These are phyloP conservation scores for Penicillium sp. DNA, from an alignment of 2,329 filamentous ascomycete genomes.

Conservation along the genomic window DNA sequence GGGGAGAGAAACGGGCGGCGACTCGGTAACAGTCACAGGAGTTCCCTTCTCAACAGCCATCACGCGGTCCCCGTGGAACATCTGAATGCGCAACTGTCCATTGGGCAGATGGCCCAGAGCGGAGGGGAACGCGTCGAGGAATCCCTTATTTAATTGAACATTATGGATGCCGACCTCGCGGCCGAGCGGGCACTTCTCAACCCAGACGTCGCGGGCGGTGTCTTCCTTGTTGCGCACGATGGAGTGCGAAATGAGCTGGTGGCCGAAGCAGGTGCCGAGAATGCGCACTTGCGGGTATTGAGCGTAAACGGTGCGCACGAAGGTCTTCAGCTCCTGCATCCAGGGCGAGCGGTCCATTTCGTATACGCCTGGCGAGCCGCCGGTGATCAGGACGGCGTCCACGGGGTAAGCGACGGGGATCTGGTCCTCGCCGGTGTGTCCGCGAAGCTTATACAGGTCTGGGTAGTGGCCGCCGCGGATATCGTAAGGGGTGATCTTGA, in stretches of 20 bases:
- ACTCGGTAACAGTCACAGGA: constrained; percentile 16
- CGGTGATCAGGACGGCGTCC: constrained; percentile 36
- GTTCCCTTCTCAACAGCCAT: constrained; percentile 27
- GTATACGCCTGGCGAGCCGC: constrained; percentile 31
- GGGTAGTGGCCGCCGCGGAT: constrained; percentile 30
- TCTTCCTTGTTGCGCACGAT: constrained; percentile 22
- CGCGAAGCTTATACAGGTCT: constrained; percentile 23
- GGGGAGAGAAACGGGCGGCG: constrained; percentile 23
- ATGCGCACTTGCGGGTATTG: constrained; percentile 33
- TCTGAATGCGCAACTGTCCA: constrained; percentile 24
- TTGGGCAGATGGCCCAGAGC: constrained; percentile 17
- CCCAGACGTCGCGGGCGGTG: constrained; percentile 22
- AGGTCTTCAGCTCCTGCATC: constrained; percentile 30
- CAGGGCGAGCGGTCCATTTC: constrained; percentile 29
- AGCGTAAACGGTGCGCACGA: constrained; percentile 27
- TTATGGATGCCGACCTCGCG: constrained; percentile 26
- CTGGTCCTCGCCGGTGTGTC: constrained; percentile 11
- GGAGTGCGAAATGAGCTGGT: constrained; percentile 31
- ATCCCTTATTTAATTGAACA: constrained; percentile 20
- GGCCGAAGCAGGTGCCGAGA: constrained; percentile 39
- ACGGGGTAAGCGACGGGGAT: constrained; percentile 22
- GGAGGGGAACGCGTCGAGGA: constrained; percentile 16
- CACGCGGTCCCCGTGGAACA: constrained; percentile 28
- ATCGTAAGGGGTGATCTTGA: constrained; percentile 27
- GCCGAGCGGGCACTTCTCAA: constrained; percentile 26